Evolutionary conservation across 2,329 filamentous ascomycete species (phyloP).

Genomic region (Plenodomus biglobosus): DNA sequence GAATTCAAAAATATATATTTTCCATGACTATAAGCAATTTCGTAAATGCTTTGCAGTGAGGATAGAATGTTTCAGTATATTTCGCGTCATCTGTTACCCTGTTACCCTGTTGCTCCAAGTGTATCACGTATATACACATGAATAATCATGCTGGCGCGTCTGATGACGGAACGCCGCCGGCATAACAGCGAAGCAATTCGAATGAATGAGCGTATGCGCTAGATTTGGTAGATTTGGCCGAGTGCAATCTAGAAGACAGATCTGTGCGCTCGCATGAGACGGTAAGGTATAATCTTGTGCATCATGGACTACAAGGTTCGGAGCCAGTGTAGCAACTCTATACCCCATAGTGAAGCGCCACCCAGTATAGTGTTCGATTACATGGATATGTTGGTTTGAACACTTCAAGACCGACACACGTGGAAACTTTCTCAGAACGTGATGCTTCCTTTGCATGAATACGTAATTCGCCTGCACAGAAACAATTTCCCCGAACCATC

Average conservation of each 20-base stretch:
- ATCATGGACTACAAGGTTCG: not conserved
- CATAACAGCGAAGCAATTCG: not conserved
- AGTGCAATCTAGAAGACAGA: not conserved
- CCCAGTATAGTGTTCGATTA: not conserved
- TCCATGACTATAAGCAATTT: not conserved
- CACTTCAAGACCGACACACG: too few relatives aligned
- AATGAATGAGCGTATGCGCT: not conserved
- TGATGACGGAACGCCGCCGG: not conserved
- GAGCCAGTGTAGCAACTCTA: too few relatives aligned
- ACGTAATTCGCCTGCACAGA: too few relatives aligned
- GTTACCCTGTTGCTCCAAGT: not conserved
- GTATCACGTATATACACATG: not conserved
- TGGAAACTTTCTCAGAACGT: too few relatives aligned
- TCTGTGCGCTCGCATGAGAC: not conserved
- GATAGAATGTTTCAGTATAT: not conserved
- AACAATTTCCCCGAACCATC: too few relatives aligned
- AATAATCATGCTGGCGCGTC: not conserved
- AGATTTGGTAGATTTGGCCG: not conserved
- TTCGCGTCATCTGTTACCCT: not conserved
- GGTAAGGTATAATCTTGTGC: not conserved
- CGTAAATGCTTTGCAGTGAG: not conserved
- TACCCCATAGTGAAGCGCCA: not conserved
- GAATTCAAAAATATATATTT: not conserved
- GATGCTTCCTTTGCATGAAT: too few relatives aligned
- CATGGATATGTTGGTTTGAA: not conserved